Evolutionary conservation across 2,329 filamentous ascomycete genomes (phyloP).

Genomic region (Lecanicillium sp.): DNA sequence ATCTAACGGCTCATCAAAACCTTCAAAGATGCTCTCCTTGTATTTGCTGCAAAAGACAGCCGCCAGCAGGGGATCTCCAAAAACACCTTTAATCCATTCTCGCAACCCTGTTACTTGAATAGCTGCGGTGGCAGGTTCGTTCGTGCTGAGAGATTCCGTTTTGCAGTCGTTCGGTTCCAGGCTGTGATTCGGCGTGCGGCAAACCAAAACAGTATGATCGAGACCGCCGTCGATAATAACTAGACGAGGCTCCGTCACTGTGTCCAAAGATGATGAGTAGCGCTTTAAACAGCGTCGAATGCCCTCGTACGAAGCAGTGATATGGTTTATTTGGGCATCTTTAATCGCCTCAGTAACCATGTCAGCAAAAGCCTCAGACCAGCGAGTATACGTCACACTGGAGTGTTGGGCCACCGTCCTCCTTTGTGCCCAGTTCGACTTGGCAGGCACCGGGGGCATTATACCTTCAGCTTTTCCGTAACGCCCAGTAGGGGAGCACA

Average conservation of each 20-base stretch:
- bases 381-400: slow-evolving; percentile 19
- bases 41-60: slow-evolving; percentile 38
- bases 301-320: slow-evolving; percentile 48
- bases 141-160: too few species aligned
- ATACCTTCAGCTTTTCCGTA: slow-evolving; percentile 34
- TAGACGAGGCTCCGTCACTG: slow-evolving; percentile 42
- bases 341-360: slow-evolving; percentile 48
- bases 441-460: slow-evolving; percentile 13
- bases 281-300: slow-evolving; percentile 46
- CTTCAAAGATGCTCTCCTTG: slow-evolving; percentile 36
- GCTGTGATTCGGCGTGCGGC: too few species aligned
- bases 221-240: slow-evolving; percentile 47
- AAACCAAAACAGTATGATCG: slow-evolving; percentile 42
- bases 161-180: too few species aligned
- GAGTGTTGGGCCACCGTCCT: slow-evolving; percentile 1
- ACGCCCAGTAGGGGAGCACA: slow-evolving; percentile 36
- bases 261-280: slow-evolving; percentile 41
- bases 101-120: slow-evolving; percentile 41
- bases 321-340: slow-evolving; percentile 52
- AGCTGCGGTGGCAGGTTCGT: too few species aligned
- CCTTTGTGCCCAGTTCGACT: slow-evolving; percentile 1
- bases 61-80: slow-evolving; percentile 52
- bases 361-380: slow-evolving; percentile 49
- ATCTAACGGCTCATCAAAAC: slow-evolving; percentile 34
- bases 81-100: slow-evolving; percentile 52